Evolutionary conservation across 345 rosid genomes (phyloP).

Genomic region (Geranium rotundifolium): DNA sequence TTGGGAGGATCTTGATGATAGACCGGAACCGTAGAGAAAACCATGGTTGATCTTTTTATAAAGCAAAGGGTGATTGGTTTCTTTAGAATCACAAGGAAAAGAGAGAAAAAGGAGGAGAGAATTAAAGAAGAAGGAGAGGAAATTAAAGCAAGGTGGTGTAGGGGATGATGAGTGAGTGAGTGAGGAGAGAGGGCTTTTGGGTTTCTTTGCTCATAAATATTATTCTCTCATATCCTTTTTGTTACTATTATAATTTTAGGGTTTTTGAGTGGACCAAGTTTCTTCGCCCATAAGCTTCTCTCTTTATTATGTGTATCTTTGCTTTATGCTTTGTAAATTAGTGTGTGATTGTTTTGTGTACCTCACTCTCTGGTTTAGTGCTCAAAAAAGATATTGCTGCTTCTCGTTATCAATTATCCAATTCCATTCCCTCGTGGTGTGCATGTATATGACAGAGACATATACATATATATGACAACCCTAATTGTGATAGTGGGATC

Average conservation of each 20-base stretch:
- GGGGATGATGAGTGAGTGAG: conserved; percentile 10
- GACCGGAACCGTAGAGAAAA: conserved; percentile 56
- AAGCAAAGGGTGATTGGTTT: conserved; percentile 40
- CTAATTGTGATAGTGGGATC: too few relatives aligned
- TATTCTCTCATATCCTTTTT: conserved; percentile 15
- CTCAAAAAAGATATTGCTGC: not conserved
- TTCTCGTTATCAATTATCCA: too few relatives aligned
- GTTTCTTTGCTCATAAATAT: conserved; percentile 3
- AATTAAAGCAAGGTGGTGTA: conserved; percentile 10
- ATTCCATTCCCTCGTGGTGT: too few relatives aligned
- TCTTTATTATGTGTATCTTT: not conserved
- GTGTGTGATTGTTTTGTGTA: not conserved
- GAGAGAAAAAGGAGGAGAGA: conserved; percentile 34
- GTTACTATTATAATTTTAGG: conserved; percentile 48
- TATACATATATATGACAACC: too few relatives aligned
- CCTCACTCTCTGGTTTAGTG: not conserved
- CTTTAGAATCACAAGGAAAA: conserved; percentile 43
- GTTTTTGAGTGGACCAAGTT: conserved; percentile 45
- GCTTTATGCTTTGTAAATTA: not conserved
- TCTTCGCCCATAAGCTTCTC: conserved; percentile 11
- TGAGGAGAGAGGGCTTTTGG: conserved; percentile 16
- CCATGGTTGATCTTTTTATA: conserved; percentile 51
- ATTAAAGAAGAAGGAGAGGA: conserved; percentile 33
- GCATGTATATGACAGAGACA: too few relatives aligned
- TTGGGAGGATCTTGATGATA: conserved; percentile 54